Evolutionary conservation across 202 grass and related monocot genomes (phyloP), one percentile per base, ranked within the genome.

Genomic region (Setaria italica): DNA sequence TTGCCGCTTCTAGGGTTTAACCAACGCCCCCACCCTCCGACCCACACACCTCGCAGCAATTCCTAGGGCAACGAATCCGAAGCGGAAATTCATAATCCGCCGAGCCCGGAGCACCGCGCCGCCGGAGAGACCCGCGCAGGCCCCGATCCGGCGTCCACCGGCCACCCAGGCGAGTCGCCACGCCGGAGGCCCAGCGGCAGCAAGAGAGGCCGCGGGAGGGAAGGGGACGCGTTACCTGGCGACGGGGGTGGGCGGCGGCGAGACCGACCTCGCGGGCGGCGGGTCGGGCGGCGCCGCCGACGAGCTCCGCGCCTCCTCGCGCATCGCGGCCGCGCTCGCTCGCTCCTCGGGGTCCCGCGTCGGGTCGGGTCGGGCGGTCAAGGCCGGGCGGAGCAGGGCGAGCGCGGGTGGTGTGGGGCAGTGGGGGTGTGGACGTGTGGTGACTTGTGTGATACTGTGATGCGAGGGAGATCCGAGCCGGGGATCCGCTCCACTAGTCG

Each of bases 281-380:
- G 87, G 92, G 64, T 95, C 93, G 25, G 89, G 86, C 72, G 95
- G 87, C 87, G 92, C 91, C 74, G 85, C 90, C 78, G 90, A 82
- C 80, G 95, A 95, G 89, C 95, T 98, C 87, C 90, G 84, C 14
- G 90, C 95, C 87, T 98, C 95, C 83, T 98, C 95, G 62, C 95
- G 86, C 95, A 98, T 98, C 70, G 85, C 74, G 51, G 37, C 51
- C 66, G 78, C 54, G 43, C 58, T 62, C 58, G 16, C 51, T 54
- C 15, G 54, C 54, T 25, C 25, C 10, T n/a, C 59, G 50, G 73
- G 12, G 75, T 39, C 15, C 2, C 33, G 53, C 9, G 74, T 20
- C 66, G 37, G 16, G 79, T 41, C 64, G 10, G 42, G 6, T 11
- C n/a, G 59, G 32, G 62, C 2, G 49, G 50, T n/a, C 33, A 9